Evolutionary conservation across 2,329 filamentous ascomycete species (phyloP), one percentile per base, ranked within the genome.

Genomic region (Apiospora kogelbergensis): DNA sequence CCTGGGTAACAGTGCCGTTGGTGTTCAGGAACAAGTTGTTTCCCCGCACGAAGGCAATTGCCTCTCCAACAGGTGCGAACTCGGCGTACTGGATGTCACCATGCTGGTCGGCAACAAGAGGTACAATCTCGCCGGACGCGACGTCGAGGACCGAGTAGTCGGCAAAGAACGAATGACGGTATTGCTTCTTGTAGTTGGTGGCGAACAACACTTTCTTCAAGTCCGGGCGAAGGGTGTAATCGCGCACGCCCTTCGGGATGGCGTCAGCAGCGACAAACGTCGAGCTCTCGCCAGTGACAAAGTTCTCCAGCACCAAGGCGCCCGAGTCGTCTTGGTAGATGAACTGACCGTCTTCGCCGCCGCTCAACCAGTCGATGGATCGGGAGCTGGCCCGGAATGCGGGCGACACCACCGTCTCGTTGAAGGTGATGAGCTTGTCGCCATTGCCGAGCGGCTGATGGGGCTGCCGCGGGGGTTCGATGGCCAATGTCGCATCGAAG

Each of bases 81-180:
- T 84, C 82, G 2, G 90, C 90, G 72, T 90, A 91, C 75, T 92
- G 90, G 64, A 93, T 89, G 73, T 92, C 89, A 15, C 88, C 89
- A 1, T 78, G 81, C 71, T 91, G 89, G 68, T 88, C 86, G 0
- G 84, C 80, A 0, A 89, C 85, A 0, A 93, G 81, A 0, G 89
- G 84, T 3, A 82, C 82, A 0, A 85, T 80, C 68, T 85, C 77
- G 30, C 88, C 88, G 0, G 84, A 86, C n/a, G 81, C 82, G 13
- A 91, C 84, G 71, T 92, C 86, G 63, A 90, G 84, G 24, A 93
- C 80, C 60, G 88, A 84, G 77, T 92, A 93, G 76, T 92, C 85
- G 42, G 90, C 86, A 75, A 89, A 90, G 78, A 89, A 92, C 6
- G 90, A 90, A 78, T 91, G 81, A 1, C 90, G 87, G 74, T 92